Percentiles rank a stretch among this genome's conserved stretches.
Evolutionary conservation across 108 stramenopile species (phyloP).

Genomic region (Conticribra weissflogii): DNA sequence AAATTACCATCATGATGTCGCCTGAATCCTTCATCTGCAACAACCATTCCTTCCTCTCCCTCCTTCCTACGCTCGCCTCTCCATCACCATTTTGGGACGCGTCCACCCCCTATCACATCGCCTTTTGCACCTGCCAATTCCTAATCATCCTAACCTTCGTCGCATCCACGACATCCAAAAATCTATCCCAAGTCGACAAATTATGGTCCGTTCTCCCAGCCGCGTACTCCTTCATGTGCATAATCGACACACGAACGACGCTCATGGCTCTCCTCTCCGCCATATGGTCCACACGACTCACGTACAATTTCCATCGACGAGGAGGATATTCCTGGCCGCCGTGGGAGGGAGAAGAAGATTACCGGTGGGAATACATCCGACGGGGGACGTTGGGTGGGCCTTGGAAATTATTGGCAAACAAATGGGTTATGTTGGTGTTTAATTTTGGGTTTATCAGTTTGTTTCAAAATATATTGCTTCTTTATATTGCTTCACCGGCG

Average conservation of each 20-base stretch:
- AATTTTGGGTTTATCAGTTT: conserved; percentile 72
- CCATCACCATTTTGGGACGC: not conserved
- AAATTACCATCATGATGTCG: too few relatives aligned
- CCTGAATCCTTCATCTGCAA: conserved; percentile 1
- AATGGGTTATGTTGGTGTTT: conserved; percentile 60
- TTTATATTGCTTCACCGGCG: conserved; percentile 65
- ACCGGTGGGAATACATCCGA: conserved; percentile 70
- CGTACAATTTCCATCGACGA: conserved; percentile 76
- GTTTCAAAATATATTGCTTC: conserved; percentile 70
- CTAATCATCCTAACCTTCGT: conserved; percentile 42
- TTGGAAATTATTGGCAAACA: conserved; percentile 49
- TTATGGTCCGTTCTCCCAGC: conserved; percentile 73
- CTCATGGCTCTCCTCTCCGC: conserved; percentile 69
- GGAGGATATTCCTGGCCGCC: conserved; percentile 70
- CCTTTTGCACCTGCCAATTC: conserved; percentile 24
- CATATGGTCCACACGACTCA: conserved; percentile 73
- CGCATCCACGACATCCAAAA: conserved; percentile 49
- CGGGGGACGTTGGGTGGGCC: conserved; percentile 41
- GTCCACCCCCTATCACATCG: conserved; percentile 24
- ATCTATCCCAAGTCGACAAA: conserved; percentile 79
- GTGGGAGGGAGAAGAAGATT: conserved; percentile 82
- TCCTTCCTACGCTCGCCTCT: not conserved
- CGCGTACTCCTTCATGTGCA: conserved; percentile 70
- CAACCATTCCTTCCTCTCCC: conserved; percentile 1
- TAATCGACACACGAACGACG: conserved; percentile 53